These are phyloP conservation scores for Stentor coeruleus DNA, from an alignment of 73 alveolate species.

Conservation along the genomic window DNA sequence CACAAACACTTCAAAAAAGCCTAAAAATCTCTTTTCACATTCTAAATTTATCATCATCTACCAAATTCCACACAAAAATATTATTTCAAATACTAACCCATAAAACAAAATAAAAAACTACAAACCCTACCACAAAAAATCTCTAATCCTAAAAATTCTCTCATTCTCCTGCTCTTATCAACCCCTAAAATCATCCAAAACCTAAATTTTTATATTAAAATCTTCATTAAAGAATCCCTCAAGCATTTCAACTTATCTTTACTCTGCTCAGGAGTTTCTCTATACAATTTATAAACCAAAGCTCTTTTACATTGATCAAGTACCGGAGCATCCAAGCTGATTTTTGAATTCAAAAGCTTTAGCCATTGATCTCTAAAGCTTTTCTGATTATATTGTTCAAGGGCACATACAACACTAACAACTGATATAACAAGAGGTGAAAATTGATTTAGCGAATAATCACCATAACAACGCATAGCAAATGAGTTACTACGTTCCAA, in stretches of 20 bases:
- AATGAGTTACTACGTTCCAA: background rate
- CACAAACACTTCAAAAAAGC: too few species aligned
- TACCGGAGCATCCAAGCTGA: background rate
- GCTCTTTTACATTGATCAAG: background rate
- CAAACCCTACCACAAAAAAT: too few species aligned
- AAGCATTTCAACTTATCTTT: background rate
- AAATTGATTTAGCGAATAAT: background rate
- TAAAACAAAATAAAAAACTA: too few species aligned
- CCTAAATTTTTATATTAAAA: too few species aligned
- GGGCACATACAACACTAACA: background rate
- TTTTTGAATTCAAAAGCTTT: background rate
- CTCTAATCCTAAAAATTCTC: too few species aligned
- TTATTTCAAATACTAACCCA: too few species aligned
- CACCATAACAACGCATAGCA: background rate
- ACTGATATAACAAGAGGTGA: background rate
- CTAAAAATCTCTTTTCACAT: too few species aligned
- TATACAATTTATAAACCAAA: background rate
- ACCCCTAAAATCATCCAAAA: too few species aligned
- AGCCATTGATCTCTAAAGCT: conserved; percentile 13
- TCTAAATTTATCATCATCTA: too few species aligned
- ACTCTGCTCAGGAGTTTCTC: background rate
- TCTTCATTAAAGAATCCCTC: too few species aligned
- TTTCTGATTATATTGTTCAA: background rate
- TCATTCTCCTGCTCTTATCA: too few species aligned
- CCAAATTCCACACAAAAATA: too few species aligned